A percentile compares a stretch with the other conserved stretches of the same genome.
Evolutionary conservation across 371 early-diverging fungal species (phyloP).

Genomic region (Mucor saturninus): DNA sequence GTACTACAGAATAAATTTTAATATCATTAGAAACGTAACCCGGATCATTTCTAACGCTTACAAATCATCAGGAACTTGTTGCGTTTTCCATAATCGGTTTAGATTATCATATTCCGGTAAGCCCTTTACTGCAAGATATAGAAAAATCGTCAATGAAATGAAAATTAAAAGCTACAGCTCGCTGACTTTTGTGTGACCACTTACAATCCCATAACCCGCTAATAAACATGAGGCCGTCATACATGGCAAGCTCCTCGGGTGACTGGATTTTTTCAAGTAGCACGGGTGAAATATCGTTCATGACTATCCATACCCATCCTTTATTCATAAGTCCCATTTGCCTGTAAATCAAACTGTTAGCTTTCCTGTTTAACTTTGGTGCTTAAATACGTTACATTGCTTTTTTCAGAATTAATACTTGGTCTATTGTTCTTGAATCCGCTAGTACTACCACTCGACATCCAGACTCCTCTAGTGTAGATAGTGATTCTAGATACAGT

Average conservation of each 20-base stretch:
- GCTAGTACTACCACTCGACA: slow-evolving; percentile 42
- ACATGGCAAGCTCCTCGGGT: slow-evolving; percentile 29
- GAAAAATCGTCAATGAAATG: neutral
- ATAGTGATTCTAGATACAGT: slow-evolving; percentile 30
- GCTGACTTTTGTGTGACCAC: slow-evolving; percentile 18
- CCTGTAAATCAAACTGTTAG: slow-evolving; percentile 13
- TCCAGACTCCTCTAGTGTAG: slow-evolving; percentile 29
- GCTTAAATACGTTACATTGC: slow-evolving; percentile 30
- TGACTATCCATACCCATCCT: slow-evolving; percentile 52
- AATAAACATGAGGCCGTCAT: slow-evolving; percentile 54
- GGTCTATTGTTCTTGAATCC: slow-evolving; percentile 38
- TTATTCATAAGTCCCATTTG: slow-evolving; percentile 36
- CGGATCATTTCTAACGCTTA: slow-evolving; percentile 7
- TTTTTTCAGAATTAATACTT: slow-evolving; percentile 31
- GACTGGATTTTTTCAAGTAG: slow-evolving; percentile 19
- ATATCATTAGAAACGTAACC: no score
- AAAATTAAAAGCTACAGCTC: neutral
- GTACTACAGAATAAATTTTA: slow-evolving; percentile 11
- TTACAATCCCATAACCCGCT: slow-evolving; percentile 51
- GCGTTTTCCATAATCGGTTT: slow-evolving; percentile 31
- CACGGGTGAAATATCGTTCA: slow-evolving; percentile 40
- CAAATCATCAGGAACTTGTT: slow-evolving; percentile 32
- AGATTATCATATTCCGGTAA: slow-evolving; percentile 38
- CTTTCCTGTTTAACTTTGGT: neutral
- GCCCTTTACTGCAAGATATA: slow-evolving; percentile 37